A percentile compares a stretch with the other conserved stretches of the same genome.
phyloP scores from a whole-genome alignment of 192 early-diverging fungal genomes.

The Backusella australiensis region DNA sequence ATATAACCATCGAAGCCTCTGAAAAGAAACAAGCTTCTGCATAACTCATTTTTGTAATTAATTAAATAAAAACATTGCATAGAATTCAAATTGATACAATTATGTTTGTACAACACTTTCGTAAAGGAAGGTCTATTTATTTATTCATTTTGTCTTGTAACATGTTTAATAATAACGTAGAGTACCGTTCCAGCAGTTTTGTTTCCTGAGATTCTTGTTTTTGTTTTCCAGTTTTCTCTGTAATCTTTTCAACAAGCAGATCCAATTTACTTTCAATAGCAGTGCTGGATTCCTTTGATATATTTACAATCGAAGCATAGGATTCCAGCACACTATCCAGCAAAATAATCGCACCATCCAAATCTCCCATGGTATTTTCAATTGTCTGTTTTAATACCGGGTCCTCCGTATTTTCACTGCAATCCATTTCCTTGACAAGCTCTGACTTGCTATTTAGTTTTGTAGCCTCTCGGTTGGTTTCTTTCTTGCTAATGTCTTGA shows the following conservation, averaged over 20 bases:
- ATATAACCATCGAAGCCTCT: not conserved
- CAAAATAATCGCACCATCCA: constrained; percentile 1
- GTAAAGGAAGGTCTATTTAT: not conserved
- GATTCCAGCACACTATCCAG: constrained; percentile 9
- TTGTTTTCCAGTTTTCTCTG: not conserved
- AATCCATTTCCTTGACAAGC: not conserved
- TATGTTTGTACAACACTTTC: not conserved
- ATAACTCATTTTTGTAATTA: constrained; percentile 2
- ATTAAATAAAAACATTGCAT: not conserved
- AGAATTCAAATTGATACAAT: not conserved
- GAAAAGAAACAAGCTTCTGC: not conserved
- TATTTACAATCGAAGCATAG: not conserved
- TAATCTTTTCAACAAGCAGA: constrained; percentile 5
- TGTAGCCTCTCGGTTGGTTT: not conserved
- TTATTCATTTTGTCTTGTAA: constrained; percentile 8
- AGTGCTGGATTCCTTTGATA: not conserved
- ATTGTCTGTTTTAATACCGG: not conserved
- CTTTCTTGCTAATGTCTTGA: not conserved
- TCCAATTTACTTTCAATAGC: constrained; percentile 9
- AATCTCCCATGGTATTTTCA: not conserved
- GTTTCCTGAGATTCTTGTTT: constrained; percentile 7
- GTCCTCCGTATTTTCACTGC: not conserved
- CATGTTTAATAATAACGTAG: not conserved
- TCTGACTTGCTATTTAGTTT: not conserved
- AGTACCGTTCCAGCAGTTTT: constrained; percentile 6